Evolutionary conservation across 768 basidiomycete species (phyloP).

Genomic region (Kockovaella imperatae): DNA sequence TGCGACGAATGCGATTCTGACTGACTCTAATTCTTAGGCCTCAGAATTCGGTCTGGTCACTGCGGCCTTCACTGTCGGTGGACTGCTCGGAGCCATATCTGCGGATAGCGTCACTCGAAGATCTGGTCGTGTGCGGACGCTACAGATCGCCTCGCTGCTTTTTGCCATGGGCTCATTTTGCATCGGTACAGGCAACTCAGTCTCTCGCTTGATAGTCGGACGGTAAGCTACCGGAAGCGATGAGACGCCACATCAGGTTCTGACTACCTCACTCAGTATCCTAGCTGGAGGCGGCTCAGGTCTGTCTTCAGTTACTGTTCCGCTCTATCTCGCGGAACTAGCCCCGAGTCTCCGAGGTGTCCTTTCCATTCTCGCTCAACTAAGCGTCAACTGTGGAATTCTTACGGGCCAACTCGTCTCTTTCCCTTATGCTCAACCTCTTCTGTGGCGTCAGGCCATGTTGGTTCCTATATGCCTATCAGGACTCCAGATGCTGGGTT

Average conservation of each 20-base stretch:
- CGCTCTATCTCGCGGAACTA: constrained; percentile 73
- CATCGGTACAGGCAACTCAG: constrained; percentile 6
- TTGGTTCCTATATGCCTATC: constrained; percentile 9
- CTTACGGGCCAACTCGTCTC: constrained; percentile 27
- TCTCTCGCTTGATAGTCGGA: constrained; percentile 9
- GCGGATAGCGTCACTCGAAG: constrained; percentile 12
- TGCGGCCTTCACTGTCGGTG: constrained; percentile 76
- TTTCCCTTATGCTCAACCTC: constrained; percentile 11
- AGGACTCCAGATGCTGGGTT: constrained; percentile 4
- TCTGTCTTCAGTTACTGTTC: constrained; percentile 51
- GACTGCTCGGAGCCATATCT: constrained; percentile 54
- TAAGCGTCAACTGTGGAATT: constrained; percentile 29
- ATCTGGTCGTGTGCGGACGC: constrained; percentile 9
- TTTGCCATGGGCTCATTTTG: constrained; percentile 6
- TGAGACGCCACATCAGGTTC: neutral
- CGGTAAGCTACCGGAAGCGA: constrained; percentile 19
- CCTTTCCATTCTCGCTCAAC: constrained; percentile 22
- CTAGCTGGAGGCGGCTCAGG: constrained; percentile 33
- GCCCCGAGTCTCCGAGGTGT: constrained; percentile 58
- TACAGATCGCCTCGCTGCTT: constrained; percentile 7
- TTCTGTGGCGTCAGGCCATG: constrained; percentile 17
- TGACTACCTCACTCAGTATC: constrained; percentile 12
- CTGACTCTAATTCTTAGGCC: constrained; percentile 26
- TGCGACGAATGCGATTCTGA: neutral
- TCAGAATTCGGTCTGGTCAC: constrained; percentile 69